A percentile compares a stretch with the other conserved stretches of the same genome.
These are phyloP conservation scores for Bryoerythrophyllum caledonicum DNA, from an alignment of 225 moss, liverwort and hornwort genomes.

Conservation along the genomic window DNA sequence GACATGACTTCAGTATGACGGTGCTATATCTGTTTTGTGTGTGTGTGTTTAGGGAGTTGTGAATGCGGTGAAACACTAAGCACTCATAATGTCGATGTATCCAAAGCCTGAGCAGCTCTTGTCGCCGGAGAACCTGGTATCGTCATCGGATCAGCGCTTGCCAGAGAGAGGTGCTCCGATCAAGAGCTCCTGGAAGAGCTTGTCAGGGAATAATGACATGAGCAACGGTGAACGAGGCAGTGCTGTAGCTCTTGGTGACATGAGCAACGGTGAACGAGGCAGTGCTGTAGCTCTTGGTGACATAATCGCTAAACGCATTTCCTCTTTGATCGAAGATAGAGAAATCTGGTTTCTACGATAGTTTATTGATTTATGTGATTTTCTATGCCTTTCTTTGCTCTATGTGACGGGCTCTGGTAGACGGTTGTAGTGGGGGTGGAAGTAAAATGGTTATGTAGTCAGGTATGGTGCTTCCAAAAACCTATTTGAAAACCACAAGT, in stretches of 20 bases:
- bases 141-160: slow-evolving; percentile 1
- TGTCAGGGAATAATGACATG: slow-evolving; percentile 10
- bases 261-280: neutral
- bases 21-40: neutral
- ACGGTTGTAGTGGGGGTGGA: neutral
- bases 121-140: neutral
- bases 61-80: neutral
- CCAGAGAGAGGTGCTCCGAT: neutral
- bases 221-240: too few species aligned
- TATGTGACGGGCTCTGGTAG: neutral
- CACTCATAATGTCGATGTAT: slow-evolving; percentile 6
- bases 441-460: neutral
- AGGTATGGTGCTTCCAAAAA: neutral
- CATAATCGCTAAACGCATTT: slow-evolving; percentile 22
- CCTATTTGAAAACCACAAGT: too few species aligned
- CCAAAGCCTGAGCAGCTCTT: neutral
- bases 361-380: neutral
- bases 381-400: neutral
- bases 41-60: neutral
- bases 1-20: neutral
- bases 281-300: slow-evolving; percentile 7
- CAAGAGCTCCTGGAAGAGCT: too few species aligned
- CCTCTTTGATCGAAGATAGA: slow-evolving; percentile 24
- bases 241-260: too few species aligned
- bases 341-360: neutral